Evolutionary conservation across 176 grass and related monocot genomes (phyloP), one percentile per base, ranked within the genome.

Genomic region (Alopecurus myosuroides): DNA sequence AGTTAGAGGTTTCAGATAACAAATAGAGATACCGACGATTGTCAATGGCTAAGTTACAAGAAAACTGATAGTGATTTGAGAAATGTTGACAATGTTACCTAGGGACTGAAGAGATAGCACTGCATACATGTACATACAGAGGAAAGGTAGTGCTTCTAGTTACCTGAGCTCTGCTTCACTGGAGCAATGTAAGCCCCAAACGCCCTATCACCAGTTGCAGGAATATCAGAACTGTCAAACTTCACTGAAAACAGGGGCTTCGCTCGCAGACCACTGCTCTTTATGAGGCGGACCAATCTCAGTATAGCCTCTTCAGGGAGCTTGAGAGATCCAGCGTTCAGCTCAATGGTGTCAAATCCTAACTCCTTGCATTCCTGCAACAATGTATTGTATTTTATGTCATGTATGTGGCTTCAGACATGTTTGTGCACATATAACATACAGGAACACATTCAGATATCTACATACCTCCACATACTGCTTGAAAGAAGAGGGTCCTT

Each of bases 271-370:
- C 90, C 90, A 5, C 48, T 83, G 20, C 41, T 86, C 89, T 96
- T 99, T 52, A 99, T 88, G 79, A 90, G 88, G 29, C 37, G 91
- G 12, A 99, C 81, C 71, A 96, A 85, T 86, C 93, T 94, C 88
- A 99, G 53, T 31, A 99, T 85, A 64, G 81, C 62, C 51, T 99
- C 97, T 86, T 99, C 97, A 40, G 91, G 91, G 82, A 96, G 85
- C 70, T 99, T 92, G 10, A 99, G 88, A 69, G 91, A 96, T 53
- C 85, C 89, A 72, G 91, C 77, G 79, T 99, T 99, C 28, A 99
- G 86, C 79, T 99, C 97, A 77, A 99, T 86, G 34, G 91, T 96
- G 70, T 96, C 93, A 79, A 96, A 99, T 65, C 97, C 97, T 64
- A 99, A 88, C 26, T 73, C 84, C 56, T 88, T 96, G 83, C 97